Conservation (phyloP, 73 alveolate species). For the Paramecium sonneborni region DNA sequence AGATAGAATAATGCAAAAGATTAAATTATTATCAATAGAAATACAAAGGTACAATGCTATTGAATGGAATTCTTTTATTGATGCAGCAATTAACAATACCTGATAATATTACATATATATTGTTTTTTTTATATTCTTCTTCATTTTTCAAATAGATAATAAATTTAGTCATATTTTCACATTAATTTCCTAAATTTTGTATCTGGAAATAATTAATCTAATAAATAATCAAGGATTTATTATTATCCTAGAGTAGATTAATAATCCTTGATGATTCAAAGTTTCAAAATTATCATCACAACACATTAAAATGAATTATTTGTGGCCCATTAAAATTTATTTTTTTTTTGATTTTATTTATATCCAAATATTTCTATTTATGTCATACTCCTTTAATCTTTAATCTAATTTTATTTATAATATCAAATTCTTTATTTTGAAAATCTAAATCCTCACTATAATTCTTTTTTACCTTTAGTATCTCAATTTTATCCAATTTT, state of each 20-base stretch:
- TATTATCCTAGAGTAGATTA: neutral
- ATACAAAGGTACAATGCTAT: slow-evolving; percentile 72
- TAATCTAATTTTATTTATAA: too few relatives aligned
- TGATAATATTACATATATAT: neutral
- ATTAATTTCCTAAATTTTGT: slow-evolving; percentile 58
- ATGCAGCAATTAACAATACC: slow-evolving; percentile 62
- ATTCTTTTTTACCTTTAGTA: too few relatives aligned
- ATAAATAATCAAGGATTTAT: neutral
- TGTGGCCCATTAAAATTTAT: slow-evolving; percentile 75
- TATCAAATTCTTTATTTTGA: too few relatives aligned
- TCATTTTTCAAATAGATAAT: slow-evolving; percentile 54
- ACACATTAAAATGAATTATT: slow-evolving; percentile 62
- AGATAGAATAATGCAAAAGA: slow-evolving; percentile 59
- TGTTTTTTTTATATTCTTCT: neutral
- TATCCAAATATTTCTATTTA: neutral
- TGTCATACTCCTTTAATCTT: too few relatives aligned
- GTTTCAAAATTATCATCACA: slow-evolving; percentile 70
- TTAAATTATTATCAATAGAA: slow-evolving; percentile 70
- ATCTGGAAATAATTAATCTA: slow-evolving; percentile 66
- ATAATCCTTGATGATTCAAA: slow-evolving; percentile 33
- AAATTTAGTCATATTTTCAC: slow-evolving; percentile 67
- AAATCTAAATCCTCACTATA: too few relatives aligned
- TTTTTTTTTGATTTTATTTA: neutral
- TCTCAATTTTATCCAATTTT: too few relatives aligned
- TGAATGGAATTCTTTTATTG: slow-evolving; percentile 80